Evolutionary conservation across 108 stramenopile species (phyloP).

Genomic region (Aurantiochytrium sp.): DNA sequence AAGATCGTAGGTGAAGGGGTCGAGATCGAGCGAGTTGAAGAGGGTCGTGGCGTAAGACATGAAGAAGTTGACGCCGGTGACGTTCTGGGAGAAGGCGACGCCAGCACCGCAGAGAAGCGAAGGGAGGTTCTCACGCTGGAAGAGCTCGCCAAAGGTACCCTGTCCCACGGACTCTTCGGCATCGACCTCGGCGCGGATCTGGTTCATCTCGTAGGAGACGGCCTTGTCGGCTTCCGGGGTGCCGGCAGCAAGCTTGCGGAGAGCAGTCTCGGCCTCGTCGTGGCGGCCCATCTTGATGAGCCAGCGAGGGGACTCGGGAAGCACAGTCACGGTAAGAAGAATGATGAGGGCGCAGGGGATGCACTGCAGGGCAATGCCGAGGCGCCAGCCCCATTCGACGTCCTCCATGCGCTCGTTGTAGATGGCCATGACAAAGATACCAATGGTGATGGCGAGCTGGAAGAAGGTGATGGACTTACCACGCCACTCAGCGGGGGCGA

Average conservation of each 20-base stretch:
- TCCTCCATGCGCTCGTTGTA: not conserved
- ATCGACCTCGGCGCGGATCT: not conserved
- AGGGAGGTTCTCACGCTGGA: not conserved
- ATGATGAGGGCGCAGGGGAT: not conserved
- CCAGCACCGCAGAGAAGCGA: not conserved
- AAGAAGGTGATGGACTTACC: not conserved
- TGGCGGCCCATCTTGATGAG: not conserved
- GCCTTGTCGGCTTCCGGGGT: not conserved
- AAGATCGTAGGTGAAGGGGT: not conserved
- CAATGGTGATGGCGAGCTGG: not conserved
- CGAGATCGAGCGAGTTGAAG: not conserved
- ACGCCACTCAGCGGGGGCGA: not conserved
- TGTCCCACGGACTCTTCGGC: not conserved
- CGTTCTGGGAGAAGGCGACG: not conserved
- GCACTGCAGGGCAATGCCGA: not conserved
- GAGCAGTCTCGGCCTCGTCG: not conserved
- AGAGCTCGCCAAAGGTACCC: not conserved
- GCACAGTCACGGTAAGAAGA: not conserved
- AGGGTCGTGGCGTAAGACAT: not conserved
- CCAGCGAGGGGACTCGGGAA: conserved; percentile 6
- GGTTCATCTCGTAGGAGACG: not conserved
- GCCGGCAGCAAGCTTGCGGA: not conserved
- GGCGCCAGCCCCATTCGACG: not conserved
- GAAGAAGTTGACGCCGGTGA: not conserved
- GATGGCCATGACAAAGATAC: not conserved